Conservation (phyloP, 352 stramenopile genomes). For the Pythium dissotocum region DNA sequence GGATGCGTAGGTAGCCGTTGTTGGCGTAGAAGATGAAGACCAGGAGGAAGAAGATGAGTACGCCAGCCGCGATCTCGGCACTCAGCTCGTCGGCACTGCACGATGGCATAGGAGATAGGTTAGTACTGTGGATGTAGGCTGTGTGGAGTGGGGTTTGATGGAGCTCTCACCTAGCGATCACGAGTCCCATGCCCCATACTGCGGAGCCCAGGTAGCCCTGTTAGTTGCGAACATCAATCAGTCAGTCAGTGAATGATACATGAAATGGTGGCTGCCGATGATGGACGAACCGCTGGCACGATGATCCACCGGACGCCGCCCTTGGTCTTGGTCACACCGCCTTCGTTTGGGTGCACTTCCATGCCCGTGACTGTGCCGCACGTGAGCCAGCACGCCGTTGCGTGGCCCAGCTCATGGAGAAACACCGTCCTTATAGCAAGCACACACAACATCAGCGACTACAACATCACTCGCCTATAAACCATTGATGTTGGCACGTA, state of each 20-base stretch:
- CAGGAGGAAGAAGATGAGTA: constrained; percentile 88
- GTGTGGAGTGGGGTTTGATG: background rate
- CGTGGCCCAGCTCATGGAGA: constrained; percentile 84
- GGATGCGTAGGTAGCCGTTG: constrained; percentile 81
- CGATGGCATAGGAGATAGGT: background rate
- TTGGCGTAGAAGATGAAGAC: constrained; percentile 89
- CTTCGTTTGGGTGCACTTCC: constrained; percentile 89
- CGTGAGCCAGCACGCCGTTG: constrained; percentile 82
- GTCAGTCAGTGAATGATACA: background rate
- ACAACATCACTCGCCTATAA: constrained; percentile 1
- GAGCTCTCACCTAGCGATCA: constrained; percentile 55
- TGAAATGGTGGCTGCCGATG: too few relatives aligned
- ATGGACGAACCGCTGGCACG: constrained; percentile 44
- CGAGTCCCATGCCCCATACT: constrained; percentile 85
- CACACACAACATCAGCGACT: background rate
- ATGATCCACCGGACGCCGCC: constrained; percentile 47
- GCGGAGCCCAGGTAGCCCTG: constrained; percentile 86
- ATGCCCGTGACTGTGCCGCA: constrained; percentile 86
- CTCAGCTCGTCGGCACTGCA: constrained; percentile 50
- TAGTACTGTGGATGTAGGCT: background rate
- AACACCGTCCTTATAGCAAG: constrained; percentile 71
- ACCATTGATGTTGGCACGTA: constrained; percentile 34
- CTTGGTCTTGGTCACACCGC: constrained; percentile 77
- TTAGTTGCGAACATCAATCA: background rate
- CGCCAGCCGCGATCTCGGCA: constrained; percentile 69